Percentiles rank a stretch among this genome's conserved stretches.
Evolutionary conservation across 1,284 basidiomycete genomes (phyloP).

Genomic region (Sporisorium graminicola): DNA sequence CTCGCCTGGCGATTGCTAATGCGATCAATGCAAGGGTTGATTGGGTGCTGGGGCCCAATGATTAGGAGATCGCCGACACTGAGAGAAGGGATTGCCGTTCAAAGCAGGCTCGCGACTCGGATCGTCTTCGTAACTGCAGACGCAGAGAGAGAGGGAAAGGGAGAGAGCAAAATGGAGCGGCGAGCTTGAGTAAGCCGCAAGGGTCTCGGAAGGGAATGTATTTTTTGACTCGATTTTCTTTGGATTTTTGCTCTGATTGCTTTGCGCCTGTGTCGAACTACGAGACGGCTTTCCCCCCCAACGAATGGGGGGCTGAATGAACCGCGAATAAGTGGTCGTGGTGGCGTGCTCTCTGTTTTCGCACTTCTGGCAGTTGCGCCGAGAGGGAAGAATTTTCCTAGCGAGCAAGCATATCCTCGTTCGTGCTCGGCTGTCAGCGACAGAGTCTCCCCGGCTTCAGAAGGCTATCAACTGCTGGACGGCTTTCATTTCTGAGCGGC

Average conservation of each 20-base stretch:
- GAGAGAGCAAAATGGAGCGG: not conserved
- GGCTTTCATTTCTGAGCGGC: not conserved
- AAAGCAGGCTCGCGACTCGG: not conserved
- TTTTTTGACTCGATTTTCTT: not conserved
- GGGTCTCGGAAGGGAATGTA: not conserved
- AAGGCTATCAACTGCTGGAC: not conserved
- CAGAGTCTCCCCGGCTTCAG: conserved; percentile 1
- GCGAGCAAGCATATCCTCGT: not conserved
- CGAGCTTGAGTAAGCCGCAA: not conserved
- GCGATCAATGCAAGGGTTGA: too few relatives aligned
- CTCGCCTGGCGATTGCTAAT: too few relatives aligned
- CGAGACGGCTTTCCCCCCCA: too few relatives aligned
- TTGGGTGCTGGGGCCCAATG: too few relatives aligned
- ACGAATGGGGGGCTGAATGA: too few relatives aligned
- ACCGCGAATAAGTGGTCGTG: too few relatives aligned
- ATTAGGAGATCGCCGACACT: too few relatives aligned
- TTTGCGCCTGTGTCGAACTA: not conserved
- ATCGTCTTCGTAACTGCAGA: not conserved
- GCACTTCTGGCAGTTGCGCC: too few relatives aligned
- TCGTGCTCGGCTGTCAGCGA: not conserved
- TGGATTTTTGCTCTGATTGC: not conserved
- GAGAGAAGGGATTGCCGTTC: not conserved
- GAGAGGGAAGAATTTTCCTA: too few relatives aligned
- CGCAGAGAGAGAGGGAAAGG: too few relatives aligned
- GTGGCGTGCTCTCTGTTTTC: too few relatives aligned